These are phyloP conservation scores for Saccharata proteae DNA, from an alignment of 2,329 filamentous ascomycete species.

Conservation along the genomic window DNA sequence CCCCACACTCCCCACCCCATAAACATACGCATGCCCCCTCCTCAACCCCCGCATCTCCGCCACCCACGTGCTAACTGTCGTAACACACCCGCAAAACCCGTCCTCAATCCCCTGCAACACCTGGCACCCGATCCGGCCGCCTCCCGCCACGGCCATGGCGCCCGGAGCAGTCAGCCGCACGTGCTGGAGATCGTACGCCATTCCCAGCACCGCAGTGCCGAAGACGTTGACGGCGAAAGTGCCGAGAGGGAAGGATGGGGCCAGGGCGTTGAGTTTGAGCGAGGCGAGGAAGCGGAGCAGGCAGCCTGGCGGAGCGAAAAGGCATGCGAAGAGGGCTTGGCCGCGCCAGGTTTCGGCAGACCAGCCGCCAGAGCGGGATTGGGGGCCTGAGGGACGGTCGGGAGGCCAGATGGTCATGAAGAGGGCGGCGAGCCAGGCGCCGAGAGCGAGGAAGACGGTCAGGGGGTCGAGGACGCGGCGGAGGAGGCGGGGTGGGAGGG, in stretches of 20 bases:
- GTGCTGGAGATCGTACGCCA: slow-evolving; percentile 70
- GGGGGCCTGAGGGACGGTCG: slow-evolving; percentile 26
- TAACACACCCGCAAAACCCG: slow-evolving; percentile 36
- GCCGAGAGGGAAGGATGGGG: slow-evolving; percentile 64
- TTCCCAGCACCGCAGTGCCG: slow-evolving; percentile 62
- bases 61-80: slow-evolving; percentile 39
- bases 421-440: slow-evolving; percentile 67
- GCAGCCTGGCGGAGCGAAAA: slow-evolving; percentile 74
- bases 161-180: slow-evolving; percentile 35
- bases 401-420: slow-evolving; percentile 63
- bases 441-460: slow-evolving; percentile 53
- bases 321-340: slow-evolving; percentile 59
- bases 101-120: slow-evolving; percentile 36
- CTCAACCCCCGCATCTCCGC: slow-evolving; percentile 28
- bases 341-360: slow-evolving; percentile 57
- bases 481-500: slow-evolving; percentile 44
- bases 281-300: slow-evolving; percentile 63
- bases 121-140: slow-evolving; percentile 30
- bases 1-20: slow-evolving; percentile 50
- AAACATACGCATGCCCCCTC: slow-evolving; percentile 51
- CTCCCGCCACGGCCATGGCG: slow-evolving; percentile 31
- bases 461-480: slow-evolving; percentile 53
- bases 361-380: slow-evolving; percentile 14
- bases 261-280: slow-evolving; percentile 54
- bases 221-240: slow-evolving; percentile 74